Evolutionary conservation across 768 basidiomycete genomes (phyloP).

Genomic region (Cystofilobasidium capitatum): DNA sequence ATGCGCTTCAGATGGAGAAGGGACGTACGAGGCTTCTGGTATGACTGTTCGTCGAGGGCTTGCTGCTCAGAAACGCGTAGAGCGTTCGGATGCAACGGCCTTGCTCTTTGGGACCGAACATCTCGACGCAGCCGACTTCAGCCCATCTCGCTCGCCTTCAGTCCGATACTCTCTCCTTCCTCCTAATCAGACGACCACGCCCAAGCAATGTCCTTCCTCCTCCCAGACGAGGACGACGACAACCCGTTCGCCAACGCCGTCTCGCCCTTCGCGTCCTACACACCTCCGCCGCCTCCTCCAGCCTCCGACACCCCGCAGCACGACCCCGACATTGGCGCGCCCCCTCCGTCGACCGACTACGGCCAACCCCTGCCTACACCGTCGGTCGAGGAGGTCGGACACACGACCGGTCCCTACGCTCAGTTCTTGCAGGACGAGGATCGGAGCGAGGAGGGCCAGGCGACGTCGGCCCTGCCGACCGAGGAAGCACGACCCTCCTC

Average conservation of each 20-base stretch:
- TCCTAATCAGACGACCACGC: no score
- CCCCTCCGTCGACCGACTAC: background rate
- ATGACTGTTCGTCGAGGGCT: no score
- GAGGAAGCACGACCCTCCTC: no score
- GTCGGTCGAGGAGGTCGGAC: background rate
- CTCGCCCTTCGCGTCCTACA: conserved; percentile 22
- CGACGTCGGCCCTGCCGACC: background rate
- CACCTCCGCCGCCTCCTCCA: background rate
- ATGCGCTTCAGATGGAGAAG: no score
- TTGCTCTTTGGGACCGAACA: no score
- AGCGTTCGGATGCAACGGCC: no score
- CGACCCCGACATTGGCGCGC: background rate
- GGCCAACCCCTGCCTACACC: conserved; percentile 11
- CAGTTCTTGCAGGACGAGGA: background rate
- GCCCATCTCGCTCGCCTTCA: no score
- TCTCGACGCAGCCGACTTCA: no score
- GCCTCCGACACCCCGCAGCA: background rate
- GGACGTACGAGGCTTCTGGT: no score
- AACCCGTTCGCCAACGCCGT: conserved; percentile 27
- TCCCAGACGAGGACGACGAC: conserved; percentile 19
- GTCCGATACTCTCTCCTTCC: no score
- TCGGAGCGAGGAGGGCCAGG: background rate
- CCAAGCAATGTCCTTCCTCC: background rate
- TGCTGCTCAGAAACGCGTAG: no score
- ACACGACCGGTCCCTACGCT: conserved; percentile 13